Evolutionary conservation across 768 basidiomycete species (phyloP).

Genomic region (Kwoniella dejecticola): DNA sequence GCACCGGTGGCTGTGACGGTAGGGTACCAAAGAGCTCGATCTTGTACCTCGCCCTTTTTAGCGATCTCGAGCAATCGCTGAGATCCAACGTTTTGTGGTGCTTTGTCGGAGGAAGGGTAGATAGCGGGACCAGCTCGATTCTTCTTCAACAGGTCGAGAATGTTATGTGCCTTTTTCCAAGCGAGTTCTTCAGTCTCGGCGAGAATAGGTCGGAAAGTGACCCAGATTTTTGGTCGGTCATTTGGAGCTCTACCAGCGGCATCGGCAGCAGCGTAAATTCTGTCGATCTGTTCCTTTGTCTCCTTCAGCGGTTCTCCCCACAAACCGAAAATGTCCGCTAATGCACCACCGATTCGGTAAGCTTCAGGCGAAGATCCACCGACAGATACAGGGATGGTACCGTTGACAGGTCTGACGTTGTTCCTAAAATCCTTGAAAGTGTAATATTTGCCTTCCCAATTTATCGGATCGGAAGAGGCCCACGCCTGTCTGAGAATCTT

Average conservation of each 20-base stretch:
- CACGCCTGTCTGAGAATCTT: slow-evolving; percentile 39
- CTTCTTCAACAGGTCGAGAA: slow-evolving; percentile 24
- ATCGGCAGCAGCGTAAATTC: slow-evolving; percentile 40
- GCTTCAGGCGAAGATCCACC: slow-evolving; percentile 41
- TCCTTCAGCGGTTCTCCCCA: slow-evolving; percentile 48
- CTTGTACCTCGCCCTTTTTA: slow-evolving; percentile 37
- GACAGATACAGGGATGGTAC: slow-evolving; percentile 35
- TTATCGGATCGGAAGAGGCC: slow-evolving; percentile 33
- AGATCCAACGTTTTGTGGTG: slow-evolving; percentile 41
- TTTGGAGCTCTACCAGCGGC: slow-evolving; percentile 34
- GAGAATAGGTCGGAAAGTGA: slow-evolving; percentile 44
- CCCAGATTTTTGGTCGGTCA: slow-evolving; percentile 43
- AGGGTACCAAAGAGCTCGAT: slow-evolving; percentile 42
- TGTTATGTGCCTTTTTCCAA: slow-evolving; percentile 38
- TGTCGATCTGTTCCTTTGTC: slow-evolving; percentile 45
- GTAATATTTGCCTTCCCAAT: slow-evolving; percentile 46
- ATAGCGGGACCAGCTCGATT: slow-evolving; percentile 11
- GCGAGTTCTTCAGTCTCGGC: slow-evolving; percentile 42
- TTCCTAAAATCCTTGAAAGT: slow-evolving; percentile 39
- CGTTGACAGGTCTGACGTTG: slow-evolving; percentile 26
- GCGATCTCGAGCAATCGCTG: slow-evolving; percentile 42
- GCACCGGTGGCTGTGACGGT: slow-evolving; percentile 41
- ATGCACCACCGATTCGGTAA: slow-evolving; percentile 39
- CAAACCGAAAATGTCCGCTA: slow-evolving; percentile 43
- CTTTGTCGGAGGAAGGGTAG: not conserved